Conservation (phyloP, 176 grass and related monocot species). For the Phoenix roebelenii region DNA sequence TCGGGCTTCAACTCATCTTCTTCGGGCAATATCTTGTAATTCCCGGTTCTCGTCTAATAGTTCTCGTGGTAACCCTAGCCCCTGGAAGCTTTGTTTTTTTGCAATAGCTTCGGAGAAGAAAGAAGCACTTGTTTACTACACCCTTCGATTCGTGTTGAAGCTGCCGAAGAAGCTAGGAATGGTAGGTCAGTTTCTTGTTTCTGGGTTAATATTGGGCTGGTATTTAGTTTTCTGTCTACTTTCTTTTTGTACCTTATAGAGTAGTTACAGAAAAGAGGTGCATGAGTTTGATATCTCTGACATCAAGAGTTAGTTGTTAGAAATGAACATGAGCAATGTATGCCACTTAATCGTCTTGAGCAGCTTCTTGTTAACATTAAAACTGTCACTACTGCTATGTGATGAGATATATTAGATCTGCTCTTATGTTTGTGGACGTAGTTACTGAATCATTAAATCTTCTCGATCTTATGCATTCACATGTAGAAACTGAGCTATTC, state of each 20-base stretch:
- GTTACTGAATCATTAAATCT: too few species aligned
- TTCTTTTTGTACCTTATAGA: conserved; percentile 25
- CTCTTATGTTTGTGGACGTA: too few species aligned
- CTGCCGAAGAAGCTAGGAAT: conserved; percentile 6
- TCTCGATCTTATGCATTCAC: too few species aligned
- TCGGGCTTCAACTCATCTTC: conserved; percentile 73
- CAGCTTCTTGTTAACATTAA: conserved; percentile 13
- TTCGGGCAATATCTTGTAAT: conserved; percentile 68
- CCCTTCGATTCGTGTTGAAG: background rate
- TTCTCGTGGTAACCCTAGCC: background rate
- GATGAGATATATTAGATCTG: too few species aligned
- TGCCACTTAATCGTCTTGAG: conserved; percentile 11
- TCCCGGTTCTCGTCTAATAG: background rate
- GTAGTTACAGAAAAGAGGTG: conserved; percentile 14
- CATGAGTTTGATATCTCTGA: conserved; percentile 14
- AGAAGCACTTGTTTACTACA: background rate
- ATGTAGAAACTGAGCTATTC: too few species aligned
- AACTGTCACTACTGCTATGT: background rate
- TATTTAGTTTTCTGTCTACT: background rate
- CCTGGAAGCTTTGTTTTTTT: conserved; percentile 6
- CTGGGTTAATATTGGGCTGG: conserved; percentile 12
- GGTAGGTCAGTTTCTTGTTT: conserved; percentile 18
- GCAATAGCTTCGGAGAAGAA: conserved; percentile 9
- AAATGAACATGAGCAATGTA: conserved; percentile 18
- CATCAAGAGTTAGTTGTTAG: conserved; percentile 18